phyloP scores from a whole-genome alignment of 2,329 filamentous ascomycete species.

The Apiospora kogelbergensis region DNA sequence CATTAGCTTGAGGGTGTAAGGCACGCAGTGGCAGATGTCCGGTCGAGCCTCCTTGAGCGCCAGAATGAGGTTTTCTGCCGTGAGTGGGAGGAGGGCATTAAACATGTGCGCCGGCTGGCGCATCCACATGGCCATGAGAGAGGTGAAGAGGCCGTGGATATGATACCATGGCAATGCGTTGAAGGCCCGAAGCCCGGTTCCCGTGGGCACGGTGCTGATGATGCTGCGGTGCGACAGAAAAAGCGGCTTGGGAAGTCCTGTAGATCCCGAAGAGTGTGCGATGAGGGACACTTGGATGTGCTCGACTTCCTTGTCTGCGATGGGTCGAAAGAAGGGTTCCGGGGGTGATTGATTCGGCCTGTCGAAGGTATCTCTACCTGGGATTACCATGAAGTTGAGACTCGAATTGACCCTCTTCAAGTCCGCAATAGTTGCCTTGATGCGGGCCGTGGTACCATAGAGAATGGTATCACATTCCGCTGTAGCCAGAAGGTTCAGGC shows the following conservation, averaged over 20 bases:
- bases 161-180: conserved; percentile 45
- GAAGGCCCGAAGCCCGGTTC: conserved; percentile 32
- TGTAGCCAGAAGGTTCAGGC: conserved; percentile 37
- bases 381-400: conserved; percentile 18
- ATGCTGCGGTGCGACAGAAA: conserved; percentile 40
- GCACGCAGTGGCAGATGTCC: conserved; percentile 40
- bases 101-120: conserved; percentile 40
- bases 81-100: conserved; percentile 39
- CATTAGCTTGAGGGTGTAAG: conserved; percentile 40
- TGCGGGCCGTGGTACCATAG: conserved; percentile 33
- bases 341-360: background rate
- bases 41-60: conserved; percentile 36
- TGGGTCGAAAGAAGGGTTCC: conserved; percentile 24
- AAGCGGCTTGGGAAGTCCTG: conserved; percentile 45
- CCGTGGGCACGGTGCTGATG: conserved; percentile 28
- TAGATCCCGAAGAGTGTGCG: conserved; percentile 49
- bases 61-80: conserved; percentile 33
- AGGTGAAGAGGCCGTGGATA: conserved; percentile 40
- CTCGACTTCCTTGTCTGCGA: conserved; percentile 24
- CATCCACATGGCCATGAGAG: conserved; percentile 44
- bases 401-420: conserved; percentile 23
- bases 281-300: conserved; percentile 37
- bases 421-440: conserved; percentile 31
- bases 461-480: conserved; percentile 36
- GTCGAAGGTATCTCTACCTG: background rate